Evolutionary conservation across 1,284 basidiomycete species (phyloP).

Genomic region (Meripilus lineatus): DNA sequence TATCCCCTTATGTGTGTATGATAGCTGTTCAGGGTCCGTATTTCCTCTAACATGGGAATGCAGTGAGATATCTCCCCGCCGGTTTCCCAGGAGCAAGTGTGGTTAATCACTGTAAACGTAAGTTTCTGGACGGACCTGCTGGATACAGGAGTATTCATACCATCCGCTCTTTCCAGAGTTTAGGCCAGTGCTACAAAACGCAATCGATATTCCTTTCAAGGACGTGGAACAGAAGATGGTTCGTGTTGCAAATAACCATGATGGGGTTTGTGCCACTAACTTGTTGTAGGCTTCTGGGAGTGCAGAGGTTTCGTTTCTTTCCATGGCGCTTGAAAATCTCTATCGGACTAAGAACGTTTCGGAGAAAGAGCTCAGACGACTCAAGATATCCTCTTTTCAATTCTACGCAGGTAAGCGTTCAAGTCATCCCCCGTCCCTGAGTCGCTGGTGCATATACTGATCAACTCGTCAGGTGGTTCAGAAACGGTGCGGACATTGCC

Average conservation of each 20-base stretch:
- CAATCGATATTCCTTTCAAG: conserved; percentile 17
- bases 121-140: neutral
- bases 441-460: too few species aligned
- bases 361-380: conserved; percentile 9
- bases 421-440: too few species aligned
- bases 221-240: conserved; percentile 18
- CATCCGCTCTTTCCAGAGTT: too few species aligned
- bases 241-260: too few species aligned
- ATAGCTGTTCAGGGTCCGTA: too few species aligned
- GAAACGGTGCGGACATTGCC: too few species aligned
- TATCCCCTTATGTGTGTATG: too few species aligned
- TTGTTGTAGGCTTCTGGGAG: conserved; percentile 12
- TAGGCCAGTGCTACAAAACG: conserved; percentile 6
- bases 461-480: too few species aligned
- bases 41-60: neutral
- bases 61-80: conserved; percentile 21
- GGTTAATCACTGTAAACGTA: conserved; percentile 18
- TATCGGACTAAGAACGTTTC: conserved; percentile 14
- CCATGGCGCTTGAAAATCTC: conserved; percentile 16
- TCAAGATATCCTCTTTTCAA: neutral
- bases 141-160: neutral
- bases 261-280: neutral
- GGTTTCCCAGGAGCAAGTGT: conserved; percentile 24
- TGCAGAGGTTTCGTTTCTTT: conserved; percentile 15
- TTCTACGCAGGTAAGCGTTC: conserved; percentile 4